These are phyloP conservation scores for Pseudoneurospora amorphoporcata DNA, from an alignment of 495 filamentous ascomycete species.

Conservation along the genomic window DNA sequence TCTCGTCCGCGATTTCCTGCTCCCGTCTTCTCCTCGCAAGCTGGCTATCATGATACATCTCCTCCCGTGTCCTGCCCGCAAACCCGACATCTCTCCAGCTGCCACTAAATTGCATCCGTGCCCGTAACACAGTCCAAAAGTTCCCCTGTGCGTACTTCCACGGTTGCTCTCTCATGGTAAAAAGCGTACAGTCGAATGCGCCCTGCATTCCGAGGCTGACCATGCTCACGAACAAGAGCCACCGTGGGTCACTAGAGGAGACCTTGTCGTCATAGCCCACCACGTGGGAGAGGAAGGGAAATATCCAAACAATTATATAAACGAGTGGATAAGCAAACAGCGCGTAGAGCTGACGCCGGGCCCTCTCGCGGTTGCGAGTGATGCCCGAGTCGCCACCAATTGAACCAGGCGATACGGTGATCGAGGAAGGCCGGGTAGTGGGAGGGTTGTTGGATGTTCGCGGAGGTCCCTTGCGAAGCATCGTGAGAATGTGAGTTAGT, in stretches of 20 bases:
- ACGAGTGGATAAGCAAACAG: conserved; percentile 63
- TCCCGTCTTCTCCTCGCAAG: conserved; percentile 32
- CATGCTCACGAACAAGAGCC: conserved; percentile 43
- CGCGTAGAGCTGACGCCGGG: conserved; percentile 54
- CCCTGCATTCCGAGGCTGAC: conserved; percentile 51
- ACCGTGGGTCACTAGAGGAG: conserved; percentile 35
- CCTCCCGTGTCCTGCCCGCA: conserved; percentile 32
- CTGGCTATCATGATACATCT: conserved; percentile 35
- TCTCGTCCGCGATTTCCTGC: conserved; percentile 26
- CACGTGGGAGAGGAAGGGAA: conserved; percentile 56
- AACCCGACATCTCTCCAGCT: conserved; percentile 7
- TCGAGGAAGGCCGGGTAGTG: conserved; percentile 1
- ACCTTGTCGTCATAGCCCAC: conserved; percentile 45
- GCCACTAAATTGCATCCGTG: conserved; percentile 5
- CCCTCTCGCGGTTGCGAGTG: conserved; percentile 37
- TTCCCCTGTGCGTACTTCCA: conserved; percentile 48
- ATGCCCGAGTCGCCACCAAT: conserved; percentile 15
- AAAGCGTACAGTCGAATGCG: conserved; percentile 56
- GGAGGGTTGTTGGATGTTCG: not conserved
- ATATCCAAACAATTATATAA: conserved; percentile 62
- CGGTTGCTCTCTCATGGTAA: conserved; percentile 54
- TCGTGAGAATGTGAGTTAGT: conserved; percentile 14
- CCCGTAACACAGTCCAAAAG: conserved; percentile 26
- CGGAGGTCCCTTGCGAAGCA: conserved; percentile 12
- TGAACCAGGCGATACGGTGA: conserved; percentile 1